A percentile compares a stretch with the other conserved stretches of the same genome.
These are phyloP conservation scores for Ilyonectria mors-panacis DNA, from an alignment of 2,329 filamentous ascomycete genomes.

Conservation along the genomic window DNA sequence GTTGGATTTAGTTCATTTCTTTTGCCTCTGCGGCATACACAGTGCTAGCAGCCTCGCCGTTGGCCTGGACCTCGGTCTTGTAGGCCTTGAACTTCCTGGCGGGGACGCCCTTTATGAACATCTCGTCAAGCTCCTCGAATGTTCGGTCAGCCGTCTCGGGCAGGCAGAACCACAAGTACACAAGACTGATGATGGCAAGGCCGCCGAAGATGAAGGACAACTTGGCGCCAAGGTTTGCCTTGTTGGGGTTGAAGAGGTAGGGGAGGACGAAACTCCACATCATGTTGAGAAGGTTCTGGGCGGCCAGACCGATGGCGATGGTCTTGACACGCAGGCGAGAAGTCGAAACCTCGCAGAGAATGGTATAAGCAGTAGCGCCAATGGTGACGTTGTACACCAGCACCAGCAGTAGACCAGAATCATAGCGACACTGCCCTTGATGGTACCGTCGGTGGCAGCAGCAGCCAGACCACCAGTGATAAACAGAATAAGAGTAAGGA, in stretches of 20 bases:
- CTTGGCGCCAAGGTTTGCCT: constrained; percentile 35
- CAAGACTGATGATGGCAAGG: constrained; percentile 25
- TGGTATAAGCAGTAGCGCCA: constrained; percentile 56
- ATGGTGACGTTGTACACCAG: constrained; percentile 60
- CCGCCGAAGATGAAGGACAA: constrained; percentile 37
- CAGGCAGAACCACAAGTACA: constrained; percentile 36
- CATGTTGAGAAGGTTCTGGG: constrained; percentile 33
- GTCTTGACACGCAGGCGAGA: constrained; percentile 58
- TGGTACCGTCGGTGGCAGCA: constrained; percentile 28
- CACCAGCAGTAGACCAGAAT: constrained; percentile 57
- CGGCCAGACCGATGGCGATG: constrained; percentile 41
- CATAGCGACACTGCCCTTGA: constrained; percentile 52
- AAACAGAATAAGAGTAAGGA: constrained; percentile 55
- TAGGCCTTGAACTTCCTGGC: constrained; percentile 31
- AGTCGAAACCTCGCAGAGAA: constrained; percentile 57
- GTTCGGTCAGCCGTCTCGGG: constrained; percentile 38
- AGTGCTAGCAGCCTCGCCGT: constrained; percentile 35
- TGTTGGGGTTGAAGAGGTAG: constrained; percentile 37
- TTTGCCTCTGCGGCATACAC: constrained; percentile 37
- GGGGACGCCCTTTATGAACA: constrained; percentile 32
- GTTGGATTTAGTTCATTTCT: constrained; percentile 10
- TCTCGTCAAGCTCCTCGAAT: constrained; percentile 38
- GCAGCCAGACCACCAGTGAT: constrained; percentile 55
- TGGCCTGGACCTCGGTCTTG: constrained; percentile 33
- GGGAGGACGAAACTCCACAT: constrained; percentile 36